Evolutionary conservation across 2,329 filamentous ascomycete species (phyloP), one percentile per base, ranked within the genome.

Genomic region (Trichoderma semiorbis): DNA sequence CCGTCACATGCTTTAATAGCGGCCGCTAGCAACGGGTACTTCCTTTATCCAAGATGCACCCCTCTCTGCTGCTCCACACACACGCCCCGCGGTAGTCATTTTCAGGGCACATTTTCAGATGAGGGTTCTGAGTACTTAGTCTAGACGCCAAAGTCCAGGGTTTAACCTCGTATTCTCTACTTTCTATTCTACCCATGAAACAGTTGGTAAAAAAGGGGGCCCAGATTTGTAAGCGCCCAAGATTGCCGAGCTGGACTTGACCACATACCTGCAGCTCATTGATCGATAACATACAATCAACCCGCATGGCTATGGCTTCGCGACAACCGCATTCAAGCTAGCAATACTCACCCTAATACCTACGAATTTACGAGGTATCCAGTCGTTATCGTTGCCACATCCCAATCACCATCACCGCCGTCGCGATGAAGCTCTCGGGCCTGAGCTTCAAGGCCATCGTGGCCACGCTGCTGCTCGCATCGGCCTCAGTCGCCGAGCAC

Each of bases 401-500:
- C 30, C 30, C 16, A n/a, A 28, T 0, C 57, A n/a, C 18, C 57
- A 21, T 21, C 30, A 34, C 11, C n/a, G 5, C 69, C 47, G 11
- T 24, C 74, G 75, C 73, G 65, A 90, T 90, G 88, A 88, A 87
- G 81, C 79, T 87, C 55, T 82, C 82, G 21, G 80, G 75, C 70
- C 75, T 85, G 73, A 79, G 84, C 62, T 80, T 87, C 62, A 83
- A 85, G 50, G 83, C 84, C 75, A 80, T 89, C 69, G 78, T 87
- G 77, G 84, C 82, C 60, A 81, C 85, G 53, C 77, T 84, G 72
- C 77, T 89, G 71, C 79, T 90, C 61, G 80, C 83, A 70, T 80
- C 85, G 10, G 77, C 78, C 28, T 83, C 85, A 72, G 83, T 86
- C 32, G 89, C 90, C 75, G 92, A 95, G 77, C 96, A 99, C 84